Base-by-base conservation (phyloP, 495 filamentous ascomycete genomes). In the Parathielavia appendiculata region DNA sequence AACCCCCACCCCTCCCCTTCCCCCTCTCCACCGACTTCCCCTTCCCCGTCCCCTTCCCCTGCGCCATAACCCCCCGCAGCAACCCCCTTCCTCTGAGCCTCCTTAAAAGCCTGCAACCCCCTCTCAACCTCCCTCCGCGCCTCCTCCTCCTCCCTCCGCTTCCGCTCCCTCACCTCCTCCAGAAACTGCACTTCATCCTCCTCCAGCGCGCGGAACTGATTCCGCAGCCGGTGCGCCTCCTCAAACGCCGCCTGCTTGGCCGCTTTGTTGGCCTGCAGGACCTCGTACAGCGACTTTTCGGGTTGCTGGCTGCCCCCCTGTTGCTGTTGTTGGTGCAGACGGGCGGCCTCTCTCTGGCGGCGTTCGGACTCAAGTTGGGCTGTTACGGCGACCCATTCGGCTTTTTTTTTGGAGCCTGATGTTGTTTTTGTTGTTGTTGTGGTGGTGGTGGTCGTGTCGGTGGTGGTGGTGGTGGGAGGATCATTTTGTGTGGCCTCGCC, bases 171-270 rank as follows among this genome's bases (percentile, higher is more conserved):
- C 16, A 96, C 82, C 2, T 82, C 86, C 57, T 95, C 91, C 16
- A 97, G 73, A 66, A 95, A 98, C 4, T 95, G 92, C 59, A 93
- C 81, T 73, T 98, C 93, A 65, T 95, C 92, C 60, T 96, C 90
- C 66, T 97, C 91, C 39, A 98, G 82, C 10, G 90, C 82, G 54
- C 91, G 87, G 75, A 97, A 98, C 75, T 97, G 93, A 69, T 97
- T 96, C 71, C 87, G 88, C 46, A 98, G 71, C 58, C 86, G 82
- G 56, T 83, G 83, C 62, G 88, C 86, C 72, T 98, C 95, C 71
- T 96, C 92, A 71, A 97, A 96, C 51, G 90, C 91, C 66, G 95
- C 92, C 75, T 97, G 91, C 72, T 97, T 97, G 62, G 90, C 90
- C 69, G 88, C 91, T 84, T 97, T 97, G 69, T 97, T 97, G 55